Evolutionary conservation across 805 yeast genomes (phyloP).

Genomic region (Cyberlindnera americana): DNA sequence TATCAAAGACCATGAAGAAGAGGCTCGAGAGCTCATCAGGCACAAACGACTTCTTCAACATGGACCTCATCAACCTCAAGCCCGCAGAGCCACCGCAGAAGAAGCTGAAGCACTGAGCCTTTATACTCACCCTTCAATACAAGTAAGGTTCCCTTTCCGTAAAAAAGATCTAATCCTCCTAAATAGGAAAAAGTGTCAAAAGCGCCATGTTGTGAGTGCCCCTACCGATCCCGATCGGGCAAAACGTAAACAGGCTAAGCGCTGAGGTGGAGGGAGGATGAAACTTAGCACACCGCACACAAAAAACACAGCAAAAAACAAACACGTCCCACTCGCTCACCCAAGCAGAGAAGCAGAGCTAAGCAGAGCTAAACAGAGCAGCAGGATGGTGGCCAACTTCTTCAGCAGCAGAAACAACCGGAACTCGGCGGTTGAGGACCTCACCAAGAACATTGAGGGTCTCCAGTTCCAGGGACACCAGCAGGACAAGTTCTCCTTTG

Average conservation of each 20-base stretch:
- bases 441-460: conserved; percentile 27
- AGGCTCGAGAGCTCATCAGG: conserved; percentile 33
- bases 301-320: too few relatives aligned
- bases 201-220: background rate
- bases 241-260: conserved; percentile 23
- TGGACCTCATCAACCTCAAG: conserved; percentile 18
- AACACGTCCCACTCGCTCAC: background rate
- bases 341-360: background rate
- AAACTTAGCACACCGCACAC: too few relatives aligned
- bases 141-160: too few relatives aligned
- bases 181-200: background rate
- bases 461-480: conserved; percentile 22
- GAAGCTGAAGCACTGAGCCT: conserved; percentile 6
- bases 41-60: conserved; percentile 19
- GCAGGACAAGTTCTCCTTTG: conserved; percentile 28
- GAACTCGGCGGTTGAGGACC: conserved; percentile 23
- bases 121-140: background rate
- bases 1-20: conserved; percentile 57
- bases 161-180: background rate
- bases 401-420: conserved; percentile 22
- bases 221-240: conserved; percentile 16
- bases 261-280: too few relatives aligned
- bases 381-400: conserved; percentile 30
- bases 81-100: conserved; percentile 7
- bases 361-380: background rate